Evolutionary conservation across 768 basidiomycete genomes (phyloP), one percentile per base, ranked within the genome.

Genomic region (Boletus speciosus): DNA sequence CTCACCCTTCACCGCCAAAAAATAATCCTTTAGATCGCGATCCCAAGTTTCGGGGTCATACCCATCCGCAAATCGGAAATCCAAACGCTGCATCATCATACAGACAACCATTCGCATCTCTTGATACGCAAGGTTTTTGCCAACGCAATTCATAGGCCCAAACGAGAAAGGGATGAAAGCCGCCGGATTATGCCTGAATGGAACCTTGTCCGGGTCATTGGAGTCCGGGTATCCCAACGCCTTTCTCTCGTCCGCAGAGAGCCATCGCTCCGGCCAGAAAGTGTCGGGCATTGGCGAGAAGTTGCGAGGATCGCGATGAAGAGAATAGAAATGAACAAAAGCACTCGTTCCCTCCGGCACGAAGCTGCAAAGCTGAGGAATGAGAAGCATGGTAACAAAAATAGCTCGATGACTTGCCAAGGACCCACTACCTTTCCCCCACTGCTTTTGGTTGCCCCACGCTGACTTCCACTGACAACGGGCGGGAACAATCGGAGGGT

Each of bases 401-500:
- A 11, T 35, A 34, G 51, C 25, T 45, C 3, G 35, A 51, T 21
- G 32, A 65, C 77, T 36, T 55, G 79, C 78, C 73, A 67, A 47
- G 70, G 54, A n/a, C 77, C 78, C 11, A 78, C 64, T 10, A 63
- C 32, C 47, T 70, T 71, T 46, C 73, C 77, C 12, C 71, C 75
- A 39, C 66, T 70, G 14, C 71, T 68, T 48, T 57, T 66, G 2
- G 66, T 70, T 4, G 70, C 66, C 15, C 68, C 68, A 32, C 81
- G 76, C 54, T 78, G 78, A 42, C 73, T 72, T 31, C 78, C 78
- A 47, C 74, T 76, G 35, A 80, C 72, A 32, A 82, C 66, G 11
- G 82, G 74, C 12, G 81, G 79, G 52, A 73, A 74, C 19, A 82
- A 67, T 37, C 81, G 74, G 29, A 83, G 66, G 1, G 73, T 66